Conservation (phyloP, 805 yeast genomes). For the Saturnispora dispora region DNA sequence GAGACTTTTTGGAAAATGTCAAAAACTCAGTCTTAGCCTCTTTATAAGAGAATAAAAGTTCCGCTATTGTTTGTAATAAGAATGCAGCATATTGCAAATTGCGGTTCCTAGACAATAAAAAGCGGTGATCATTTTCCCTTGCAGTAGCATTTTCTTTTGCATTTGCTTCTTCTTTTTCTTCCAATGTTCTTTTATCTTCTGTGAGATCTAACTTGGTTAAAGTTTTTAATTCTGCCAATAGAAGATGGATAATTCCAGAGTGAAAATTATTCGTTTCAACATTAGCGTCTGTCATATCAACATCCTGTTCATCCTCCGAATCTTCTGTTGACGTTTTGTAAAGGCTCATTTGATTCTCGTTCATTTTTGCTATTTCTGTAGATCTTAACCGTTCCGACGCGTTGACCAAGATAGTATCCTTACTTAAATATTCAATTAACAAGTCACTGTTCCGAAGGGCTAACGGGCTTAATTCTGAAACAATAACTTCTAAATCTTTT, state of each 20-base stretch:
- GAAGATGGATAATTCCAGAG: conserved; percentile 53
- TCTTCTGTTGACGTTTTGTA: neutral
- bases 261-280: conserved; percentile 15
- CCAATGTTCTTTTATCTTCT: conserved; percentile 13
- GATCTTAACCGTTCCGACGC: conserved; percentile 15
- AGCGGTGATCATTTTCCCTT: conserved; percentile 17
- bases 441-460: conserved; percentile 30
- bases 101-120: conserved; percentile 36
- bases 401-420: conserved; percentile 8
- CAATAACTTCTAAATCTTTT: conserved; percentile 34
- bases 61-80: conserved; percentile 58
- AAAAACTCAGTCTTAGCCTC: conserved; percentile 75
- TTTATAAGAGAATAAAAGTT: conserved; percentile 68
- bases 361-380: conserved; percentile 14
- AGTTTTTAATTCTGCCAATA: conserved; percentile 58
- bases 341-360: conserved; percentile 19
- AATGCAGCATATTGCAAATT: conserved; percentile 60
- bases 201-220: conserved; percentile 23
- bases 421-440: conserved; percentile 20
- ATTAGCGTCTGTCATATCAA: conserved; percentile 14
- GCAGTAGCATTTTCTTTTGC: conserved; percentile 15
- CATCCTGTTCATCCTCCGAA: conserved; percentile 18
- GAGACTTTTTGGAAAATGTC: conserved; percentile 56
- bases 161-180: conserved; percentile 16
- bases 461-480: conserved; percentile 43